Conservation (phyloP, 495 filamentous ascomycete genomes). For the Aspergillus taichungensis region DNA sequence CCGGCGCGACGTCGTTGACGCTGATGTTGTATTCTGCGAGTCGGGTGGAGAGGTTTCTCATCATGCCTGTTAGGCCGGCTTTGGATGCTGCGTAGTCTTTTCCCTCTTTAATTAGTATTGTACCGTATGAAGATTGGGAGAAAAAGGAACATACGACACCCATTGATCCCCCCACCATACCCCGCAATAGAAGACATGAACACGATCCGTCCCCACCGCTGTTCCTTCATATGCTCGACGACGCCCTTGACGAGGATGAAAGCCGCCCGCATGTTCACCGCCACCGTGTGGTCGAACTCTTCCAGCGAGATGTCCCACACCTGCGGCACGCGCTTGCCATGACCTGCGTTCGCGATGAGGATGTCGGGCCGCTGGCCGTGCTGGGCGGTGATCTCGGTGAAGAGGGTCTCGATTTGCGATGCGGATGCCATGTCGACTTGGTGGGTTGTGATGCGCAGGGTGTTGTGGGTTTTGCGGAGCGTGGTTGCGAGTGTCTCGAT, state of each 20-base stretch:
- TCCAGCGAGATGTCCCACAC: constrained; percentile 47
- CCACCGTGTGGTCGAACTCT: constrained; percentile 59
- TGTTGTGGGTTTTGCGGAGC: constrained; percentile 21
- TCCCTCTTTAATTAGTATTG: neutral
- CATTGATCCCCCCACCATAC: constrained; percentile 58
- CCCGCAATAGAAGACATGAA: constrained; percentile 63
- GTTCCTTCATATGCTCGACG: constrained; percentile 54
- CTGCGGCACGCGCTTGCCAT: constrained; percentile 40
- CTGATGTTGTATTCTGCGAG: constrained; percentile 58
- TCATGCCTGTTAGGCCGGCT: constrained; percentile 55
- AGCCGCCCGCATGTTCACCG: constrained; percentile 55
- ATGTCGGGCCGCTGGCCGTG: constrained; percentile 54
- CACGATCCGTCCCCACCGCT: constrained; percentile 57
- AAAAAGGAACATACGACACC: constrained; percentile 41
- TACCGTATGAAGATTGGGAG: too few relatives aligned
- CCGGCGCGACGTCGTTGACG: constrained; percentile 67
- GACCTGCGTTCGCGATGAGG: constrained; percentile 50
- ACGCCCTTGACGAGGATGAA: constrained; percentile 59
- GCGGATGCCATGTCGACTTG: constrained; percentile 46
- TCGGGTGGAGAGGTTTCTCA: constrained; percentile 55
- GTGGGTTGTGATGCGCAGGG: constrained; percentile 45
- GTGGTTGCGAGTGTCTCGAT: constrained; percentile 38
- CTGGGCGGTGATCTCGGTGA: constrained; percentile 38
- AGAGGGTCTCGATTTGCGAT: constrained; percentile 43
- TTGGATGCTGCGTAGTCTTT: constrained; percentile 59